Evolutionary conservation across 169 alveolate genomes (phyloP).

Genomic region (Theileria sp.): DNA sequence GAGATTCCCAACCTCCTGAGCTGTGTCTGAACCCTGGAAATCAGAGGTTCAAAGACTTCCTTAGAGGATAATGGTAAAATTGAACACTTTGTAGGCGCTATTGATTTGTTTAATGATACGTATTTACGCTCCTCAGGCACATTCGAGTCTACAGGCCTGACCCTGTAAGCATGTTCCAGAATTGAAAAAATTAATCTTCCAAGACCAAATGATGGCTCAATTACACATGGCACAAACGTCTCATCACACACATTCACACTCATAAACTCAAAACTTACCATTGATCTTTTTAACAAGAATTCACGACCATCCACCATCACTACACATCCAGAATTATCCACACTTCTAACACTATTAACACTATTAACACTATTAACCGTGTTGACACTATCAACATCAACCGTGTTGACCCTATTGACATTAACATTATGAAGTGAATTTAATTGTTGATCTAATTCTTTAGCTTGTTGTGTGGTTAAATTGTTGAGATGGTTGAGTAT

Average conservation of each 20-base stretch:
- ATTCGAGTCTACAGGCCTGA: slow-evolving; percentile 82
- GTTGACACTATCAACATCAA: no score
- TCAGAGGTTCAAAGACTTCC: slow-evolving; percentile 76
- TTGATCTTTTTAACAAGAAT: slow-evolving; percentile 60
- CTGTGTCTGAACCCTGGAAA: slow-evolving; percentile 64
- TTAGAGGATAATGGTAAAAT: slow-evolving; percentile 90
- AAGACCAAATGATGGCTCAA: slow-evolving; percentile 98
- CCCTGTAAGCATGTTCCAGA: slow-evolving; percentile 92
- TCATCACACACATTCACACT: slow-evolving; percentile 89
- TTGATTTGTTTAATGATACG: slow-evolving; percentile 88
- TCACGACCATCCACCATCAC: slow-evolving; percentile 24
- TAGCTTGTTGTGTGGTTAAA: slow-evolving; percentile 56
- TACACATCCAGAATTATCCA: not conserved
- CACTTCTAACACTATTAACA: slow-evolving; percentile 2
- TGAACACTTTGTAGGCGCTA: slow-evolving; percentile 95
- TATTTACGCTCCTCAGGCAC: slow-evolving; percentile 85
- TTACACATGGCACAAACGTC: slow-evolving; percentile 91
- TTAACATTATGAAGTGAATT: no score
- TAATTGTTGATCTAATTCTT: slow-evolving; percentile 68
- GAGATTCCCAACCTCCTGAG: slow-evolving; percentile 78
- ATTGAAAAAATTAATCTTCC: slow-evolving; percentile 92
- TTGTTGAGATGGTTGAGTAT: slow-evolving; percentile 60
- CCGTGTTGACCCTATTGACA: no score
- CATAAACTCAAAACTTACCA: slow-evolving; percentile 82
- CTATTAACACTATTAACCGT: not conserved